Base-by-base conservation (phyloP, 2,329 filamentous ascomycete species). In the Neopestalotiopsis rosae region DNA sequence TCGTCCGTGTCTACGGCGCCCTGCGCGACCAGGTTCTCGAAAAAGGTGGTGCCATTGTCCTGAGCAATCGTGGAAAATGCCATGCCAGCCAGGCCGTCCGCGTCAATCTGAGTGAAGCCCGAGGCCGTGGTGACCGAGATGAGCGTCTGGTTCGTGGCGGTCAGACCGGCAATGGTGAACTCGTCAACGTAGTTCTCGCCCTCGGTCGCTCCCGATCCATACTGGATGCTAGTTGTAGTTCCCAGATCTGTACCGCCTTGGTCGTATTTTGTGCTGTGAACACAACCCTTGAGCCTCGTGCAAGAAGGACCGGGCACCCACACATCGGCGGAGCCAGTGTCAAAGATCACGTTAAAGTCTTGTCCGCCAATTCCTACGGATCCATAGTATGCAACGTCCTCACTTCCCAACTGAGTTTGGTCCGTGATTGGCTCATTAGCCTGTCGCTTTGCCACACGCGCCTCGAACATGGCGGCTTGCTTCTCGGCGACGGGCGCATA, bases 1-100 rank as follows among this genome's bases (percentile, higher is more conserved):
- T 75, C 71, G 13, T 78, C 76, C 56, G 75, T 34, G 69, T 79
- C 78, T 17, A 81, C 71, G 20, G 73, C 24, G 65, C 73, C 74
- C 3, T 76, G 66, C 24, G 69, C 65, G 72, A 81, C 73, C 49
- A 81, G 69, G 5, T 76, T 75, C 69, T 81, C 79, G 14, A 79
- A 73, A 12, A 81, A 30, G 0, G 79, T 79, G 3, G 71, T 72
- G 1, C 79, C 73, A 58, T 72, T 72, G 17, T 73, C 76, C 7
- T 76, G 77, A 7, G 74, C 61, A 59, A 81, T 80, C 38, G 74
- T 76, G 17, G 71, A 69, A 34, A 81, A 81, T 1, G 75, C 76
- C 6, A 81, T 71, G 0, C 80, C 80, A 32, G 81, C 63, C 71
- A 81, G 80, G n/a, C 80, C 80, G 58, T 80, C 76, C 5, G 74